phyloP scores from a whole-genome alignment of 495 filamentous ascomycete species.

The Neurospora sp. region DNA sequence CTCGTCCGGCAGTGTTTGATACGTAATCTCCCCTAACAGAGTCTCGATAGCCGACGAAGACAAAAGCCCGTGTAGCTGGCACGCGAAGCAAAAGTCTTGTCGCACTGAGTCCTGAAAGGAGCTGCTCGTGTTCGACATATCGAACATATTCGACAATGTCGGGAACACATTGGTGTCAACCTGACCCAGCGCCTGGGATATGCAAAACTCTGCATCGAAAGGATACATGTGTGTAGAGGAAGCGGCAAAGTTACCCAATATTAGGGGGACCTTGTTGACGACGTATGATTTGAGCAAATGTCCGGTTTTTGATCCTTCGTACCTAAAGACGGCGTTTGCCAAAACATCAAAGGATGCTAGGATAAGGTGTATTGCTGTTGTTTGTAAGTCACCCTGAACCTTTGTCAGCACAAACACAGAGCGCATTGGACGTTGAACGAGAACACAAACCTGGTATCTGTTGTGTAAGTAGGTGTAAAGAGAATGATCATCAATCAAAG shows the following conservation, averaged over 20 bases:
- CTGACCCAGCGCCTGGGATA: conserved; percentile 65
- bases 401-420: conserved; percentile 15
- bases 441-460: conserved; percentile 47
- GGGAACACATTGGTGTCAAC: conserved; percentile 74
- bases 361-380: conserved; percentile 70
- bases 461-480: conserved; percentile 71
- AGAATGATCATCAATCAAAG: conserved; percentile 69
- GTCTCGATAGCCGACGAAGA: conserved; percentile 67
- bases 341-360: conserved; percentile 82
- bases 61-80: conserved; percentile 74
- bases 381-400: conserved; percentile 54
- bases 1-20: conserved; percentile 65
- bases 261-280: conserved; percentile 81
- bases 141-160: conserved; percentile 70
- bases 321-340: conserved; percentile 74
- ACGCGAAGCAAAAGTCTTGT: conserved; percentile 88
- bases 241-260: conserved; percentile 54
- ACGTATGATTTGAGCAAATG: conserved; percentile 83
- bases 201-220: conserved; percentile 64
- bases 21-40: conserved; percentile 76
- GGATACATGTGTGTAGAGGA: conserved; percentile 42
- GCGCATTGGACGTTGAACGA: background rate
- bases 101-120: conserved; percentile 73
- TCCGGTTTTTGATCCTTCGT: conserved; percentile 59
- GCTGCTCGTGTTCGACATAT: conserved; percentile 57